phyloP scores from a whole-genome alignment of 768 basidiomycete species.

The Amanita rimosa region DNA sequence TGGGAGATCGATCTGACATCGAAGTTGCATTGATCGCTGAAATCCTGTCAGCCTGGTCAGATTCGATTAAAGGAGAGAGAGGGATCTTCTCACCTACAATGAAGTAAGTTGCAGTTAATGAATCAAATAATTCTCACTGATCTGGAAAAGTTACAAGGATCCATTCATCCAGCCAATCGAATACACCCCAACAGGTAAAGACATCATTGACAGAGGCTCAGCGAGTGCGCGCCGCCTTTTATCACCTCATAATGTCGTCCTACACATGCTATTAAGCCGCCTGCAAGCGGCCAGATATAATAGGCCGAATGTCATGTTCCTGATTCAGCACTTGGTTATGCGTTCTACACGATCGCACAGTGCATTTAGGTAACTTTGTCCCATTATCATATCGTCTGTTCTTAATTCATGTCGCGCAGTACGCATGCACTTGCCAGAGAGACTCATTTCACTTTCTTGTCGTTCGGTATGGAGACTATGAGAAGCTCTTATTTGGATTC shows the following conservation, averaged over 20 bases:
- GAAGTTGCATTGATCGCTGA: constrained; percentile 83
- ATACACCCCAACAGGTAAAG: constrained; percentile 87
- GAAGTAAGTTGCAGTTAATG: constrained; percentile 44
- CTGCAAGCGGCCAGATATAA: constrained; percentile 91
- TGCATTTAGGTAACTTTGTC: constrained; percentile 51
- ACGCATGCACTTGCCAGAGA: constrained; percentile 90
- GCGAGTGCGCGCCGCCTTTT: constrained; percentile 65
- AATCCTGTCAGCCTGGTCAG: constrained; percentile 79
- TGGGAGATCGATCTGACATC: constrained; percentile 70
- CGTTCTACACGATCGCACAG: constrained; percentile 65
- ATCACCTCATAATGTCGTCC: constrained; percentile 70
- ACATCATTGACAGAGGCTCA: constrained; percentile 62
- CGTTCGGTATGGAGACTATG: constrained; percentile 89
- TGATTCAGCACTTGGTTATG: constrained; percentile 76
- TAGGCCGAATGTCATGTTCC: constrained; percentile 70
- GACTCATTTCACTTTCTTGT: constrained; percentile 77
- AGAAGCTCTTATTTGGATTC: constrained; percentile 82
- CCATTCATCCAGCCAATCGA: constrained; percentile 80
- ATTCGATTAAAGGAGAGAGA: constrained; percentile 62
- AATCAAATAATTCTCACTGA: neutral
- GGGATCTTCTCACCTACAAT: constrained; percentile 77
- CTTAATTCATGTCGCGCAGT: constrained; percentile 28
- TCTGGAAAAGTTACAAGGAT: constrained; percentile 59
- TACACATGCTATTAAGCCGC: constrained; percentile 85
- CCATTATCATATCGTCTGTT: neutral